phyloP scores from a whole-genome alignment of 2,329 filamentous ascomycete genomes.

The Aspergillus pseudonomiae region DNA sequence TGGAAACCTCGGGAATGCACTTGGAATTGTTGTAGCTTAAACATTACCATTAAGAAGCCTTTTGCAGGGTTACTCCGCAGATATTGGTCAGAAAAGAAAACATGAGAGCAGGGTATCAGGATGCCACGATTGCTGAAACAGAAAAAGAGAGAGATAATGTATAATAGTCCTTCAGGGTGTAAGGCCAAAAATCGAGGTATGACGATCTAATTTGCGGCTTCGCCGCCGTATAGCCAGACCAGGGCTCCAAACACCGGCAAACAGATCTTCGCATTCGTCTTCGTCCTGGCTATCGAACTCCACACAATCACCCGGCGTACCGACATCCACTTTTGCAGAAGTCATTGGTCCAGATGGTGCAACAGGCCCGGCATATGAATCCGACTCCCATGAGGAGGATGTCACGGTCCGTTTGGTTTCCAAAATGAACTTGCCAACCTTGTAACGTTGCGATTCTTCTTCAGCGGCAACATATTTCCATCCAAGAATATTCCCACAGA shows the following conservation, averaged over 20 bases:
- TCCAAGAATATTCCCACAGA: constrained; percentile 60
- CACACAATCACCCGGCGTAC: constrained; percentile 37
- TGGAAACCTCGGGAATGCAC: not conserved
- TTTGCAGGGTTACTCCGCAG: not conserved
- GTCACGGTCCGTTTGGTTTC: constrained; percentile 61
- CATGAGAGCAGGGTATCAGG: not conserved
- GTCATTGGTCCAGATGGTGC: not conserved
- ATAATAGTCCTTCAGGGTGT: constrained; percentile 13
- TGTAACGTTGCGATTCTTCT: constrained; percentile 64
- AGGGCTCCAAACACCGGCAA: constrained; percentile 64
- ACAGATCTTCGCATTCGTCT: constrained; percentile 68
- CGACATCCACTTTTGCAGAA: constrained; percentile 10
- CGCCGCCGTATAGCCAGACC: constrained; percentile 52
- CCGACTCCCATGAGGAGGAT: constrained; percentile 56
- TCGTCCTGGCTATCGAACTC: constrained; percentile 69
- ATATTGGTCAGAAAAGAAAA: not conserved
- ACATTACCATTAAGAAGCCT: not conserved
- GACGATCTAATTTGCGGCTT: constrained; percentile 42
- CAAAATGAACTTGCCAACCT: constrained; percentile 68
- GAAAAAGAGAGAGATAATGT: not conserved
- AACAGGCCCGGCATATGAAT: constrained; percentile 17
- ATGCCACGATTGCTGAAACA: not conserved
- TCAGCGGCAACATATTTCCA: constrained; percentile 69
- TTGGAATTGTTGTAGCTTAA: not conserved
- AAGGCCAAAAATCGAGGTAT: constrained; percentile 29